Percentiles rank a stretch among this genome's conserved stretches.
phyloP scores from a whole-genome alignment of 495 filamentous ascomycete genomes.

The Podospora pseudopauciseta region DNA sequence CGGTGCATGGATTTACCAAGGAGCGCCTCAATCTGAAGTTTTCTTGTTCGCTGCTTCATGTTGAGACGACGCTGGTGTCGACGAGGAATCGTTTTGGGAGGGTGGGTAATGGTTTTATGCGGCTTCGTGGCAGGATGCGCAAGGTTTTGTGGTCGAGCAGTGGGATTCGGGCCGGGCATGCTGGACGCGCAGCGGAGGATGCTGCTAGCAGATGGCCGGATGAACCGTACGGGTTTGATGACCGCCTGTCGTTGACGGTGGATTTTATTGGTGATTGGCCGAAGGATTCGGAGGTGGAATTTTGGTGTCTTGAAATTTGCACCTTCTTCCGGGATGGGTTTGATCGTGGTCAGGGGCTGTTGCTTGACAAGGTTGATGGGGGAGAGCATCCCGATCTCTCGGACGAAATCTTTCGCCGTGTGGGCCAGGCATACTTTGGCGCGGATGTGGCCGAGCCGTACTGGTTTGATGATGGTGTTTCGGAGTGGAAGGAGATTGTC shows the following conservation, averaged over 20 bases:
- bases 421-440: background rate
- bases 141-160: background rate
- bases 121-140: background rate
- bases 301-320: background rate
- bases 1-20: background rate
- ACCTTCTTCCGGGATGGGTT: background rate
- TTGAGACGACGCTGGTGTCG: background rate
- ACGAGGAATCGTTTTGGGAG: background rate
- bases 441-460: background rate
- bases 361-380: background rate
- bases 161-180: background rate
- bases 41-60: background rate
- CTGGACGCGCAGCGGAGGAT: background rate
- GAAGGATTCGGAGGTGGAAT: background rate
- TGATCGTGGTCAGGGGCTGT: background rate
- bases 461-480: background rate
- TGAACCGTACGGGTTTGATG: background rate
- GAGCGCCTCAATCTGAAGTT: background rate
- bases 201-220: background rate
- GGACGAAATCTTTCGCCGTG: background rate
- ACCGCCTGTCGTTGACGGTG: background rate
- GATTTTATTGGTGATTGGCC: background rate
- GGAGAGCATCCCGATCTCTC: background rate
- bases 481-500: background rate
- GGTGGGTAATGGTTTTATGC: background rate